Conservation (phyloP, 768 basidiomycete species). For the Mycena alexandri region DNA sequence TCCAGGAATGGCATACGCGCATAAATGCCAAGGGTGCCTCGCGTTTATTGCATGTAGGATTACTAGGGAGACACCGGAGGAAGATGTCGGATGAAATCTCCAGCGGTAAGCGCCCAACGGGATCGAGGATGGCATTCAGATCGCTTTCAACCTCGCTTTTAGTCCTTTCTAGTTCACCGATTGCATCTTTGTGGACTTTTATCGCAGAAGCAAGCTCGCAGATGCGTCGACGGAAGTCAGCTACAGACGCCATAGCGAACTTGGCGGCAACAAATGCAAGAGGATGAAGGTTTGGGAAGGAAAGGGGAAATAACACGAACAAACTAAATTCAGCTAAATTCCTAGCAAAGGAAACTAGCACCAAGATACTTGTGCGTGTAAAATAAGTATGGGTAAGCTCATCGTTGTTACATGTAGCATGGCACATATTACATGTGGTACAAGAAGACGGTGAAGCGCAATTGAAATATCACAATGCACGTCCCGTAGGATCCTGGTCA, state of each 20-base stretch:
- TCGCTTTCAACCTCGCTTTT: not conserved
- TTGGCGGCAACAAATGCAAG: too few relatives aligned
- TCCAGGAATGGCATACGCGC: slow-evolving; percentile 7
- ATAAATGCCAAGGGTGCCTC: not conserved
- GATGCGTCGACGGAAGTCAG: not conserved
- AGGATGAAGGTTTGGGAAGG: too few relatives aligned
- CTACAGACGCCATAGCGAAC: not conserved
- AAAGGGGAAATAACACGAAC: too few relatives aligned
- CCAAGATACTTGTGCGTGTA: not conserved
- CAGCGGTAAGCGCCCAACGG: not conserved
- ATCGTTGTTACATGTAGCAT: not conserved
- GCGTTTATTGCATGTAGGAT: not conserved
- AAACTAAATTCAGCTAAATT: too few relatives aligned
- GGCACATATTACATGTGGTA: slow-evolving; percentile 1
- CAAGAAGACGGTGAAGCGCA: too few relatives aligned
- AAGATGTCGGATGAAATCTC: slow-evolving; percentile 6
- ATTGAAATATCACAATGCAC: slow-evolving; percentile 19
- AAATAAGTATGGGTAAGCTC: slow-evolving; percentile 1
- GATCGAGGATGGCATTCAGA: not conserved
- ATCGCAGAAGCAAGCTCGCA: not conserved
- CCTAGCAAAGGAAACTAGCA: too few relatives aligned
- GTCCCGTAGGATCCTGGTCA: slow-evolving; percentile 21
- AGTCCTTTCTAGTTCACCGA: not conserved
- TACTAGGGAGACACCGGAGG: not conserved
- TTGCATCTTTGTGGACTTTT: not conserved